A percentile compares a stretch with the other conserved stretches of the same genome.
Evolutionary conservation across 768 basidiomycete species (phyloP).

Genomic region (Thelephora aurantiotincta): DNA sequence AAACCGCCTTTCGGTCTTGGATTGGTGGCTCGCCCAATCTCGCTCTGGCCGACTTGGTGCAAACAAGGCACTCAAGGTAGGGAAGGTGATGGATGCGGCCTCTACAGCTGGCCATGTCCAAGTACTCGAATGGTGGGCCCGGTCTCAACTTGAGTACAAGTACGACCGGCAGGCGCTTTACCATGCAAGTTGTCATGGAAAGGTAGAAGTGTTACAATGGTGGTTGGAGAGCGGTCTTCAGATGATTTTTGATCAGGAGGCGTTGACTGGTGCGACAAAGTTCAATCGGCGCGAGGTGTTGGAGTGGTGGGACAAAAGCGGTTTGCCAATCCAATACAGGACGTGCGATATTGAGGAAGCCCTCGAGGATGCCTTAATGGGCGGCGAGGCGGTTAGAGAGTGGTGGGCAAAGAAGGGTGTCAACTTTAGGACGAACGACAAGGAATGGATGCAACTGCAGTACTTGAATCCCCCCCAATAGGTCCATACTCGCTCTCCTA

Average conservation of each 20-base stretch:
- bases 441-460: constrained; percentile 81
- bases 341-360: constrained; percentile 91
- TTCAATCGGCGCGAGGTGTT: constrained; percentile 72
- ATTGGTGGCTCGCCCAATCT: constrained; percentile 67
- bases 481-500: background rate
- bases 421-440: constrained; percentile 72
- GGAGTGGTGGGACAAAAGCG: constrained; percentile 80
- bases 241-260: constrained; percentile 69
- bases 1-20: constrained; percentile 60
- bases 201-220: constrained; percentile 71
- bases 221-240: constrained; percentile 70
- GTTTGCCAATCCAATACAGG: constrained; percentile 70
- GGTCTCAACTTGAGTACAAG: constrained; percentile 62
- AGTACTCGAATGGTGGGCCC: constrained; percentile 77
- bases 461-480: constrained; percentile 38
- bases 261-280: constrained; percentile 64
- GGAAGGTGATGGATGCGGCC: constrained; percentile 77
- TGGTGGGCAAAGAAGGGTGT: constrained; percentile 81
- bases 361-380: constrained; percentile 73
- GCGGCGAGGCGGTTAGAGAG: constrained; percentile 55
- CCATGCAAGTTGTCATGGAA: constrained; percentile 69
- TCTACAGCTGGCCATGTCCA: constrained; percentile 63
- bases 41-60: constrained; percentile 16
- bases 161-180: constrained; percentile 68
- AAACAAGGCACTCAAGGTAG: constrained; percentile 59